These are phyloP conservation scores for Fraxinus nigra DNA, from an alignment of 305 asterid species.

Conservation along the genomic window DNA sequence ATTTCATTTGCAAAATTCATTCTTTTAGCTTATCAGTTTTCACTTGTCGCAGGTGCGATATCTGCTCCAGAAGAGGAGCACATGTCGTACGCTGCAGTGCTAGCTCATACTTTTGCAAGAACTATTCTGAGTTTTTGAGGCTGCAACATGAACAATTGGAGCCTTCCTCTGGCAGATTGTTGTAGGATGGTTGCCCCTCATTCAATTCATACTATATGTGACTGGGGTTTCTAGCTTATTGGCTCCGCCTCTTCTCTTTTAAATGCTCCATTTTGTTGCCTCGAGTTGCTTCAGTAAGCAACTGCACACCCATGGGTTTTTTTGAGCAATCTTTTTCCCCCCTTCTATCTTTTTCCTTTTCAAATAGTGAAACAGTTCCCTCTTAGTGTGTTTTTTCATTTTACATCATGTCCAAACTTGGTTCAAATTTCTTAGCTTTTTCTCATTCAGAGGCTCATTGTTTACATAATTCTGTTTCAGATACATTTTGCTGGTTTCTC, in stretches of 20 bases:
- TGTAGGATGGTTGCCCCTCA: conserved; percentile 76
- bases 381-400: conserved; percentile 23
- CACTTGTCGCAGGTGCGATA: conserved; percentile 99
- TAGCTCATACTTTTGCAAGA: conserved; percentile 77
- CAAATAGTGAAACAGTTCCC: conserved; percentile 14
- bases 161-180: conserved; percentile 78
- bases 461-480: conserved; percentile 47
- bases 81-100: conserved; percentile 99
- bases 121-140: conserved; percentile 85
- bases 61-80: conserved; percentile 99
- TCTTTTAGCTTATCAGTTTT: conserved; percentile 69
- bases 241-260: conserved; percentile 82
- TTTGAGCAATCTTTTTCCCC: conserved; percentile 40
- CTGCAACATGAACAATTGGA: conserved; percentile 93
- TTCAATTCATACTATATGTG: conserved; percentile 75
- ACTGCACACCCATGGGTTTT: conserved; percentile 57
- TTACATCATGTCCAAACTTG: conserved; percentile 17
- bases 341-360: conserved; percentile 22
- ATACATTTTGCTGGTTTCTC: conserved; percentile 78
- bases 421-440: conserved; percentile 20
- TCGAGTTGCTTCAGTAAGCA: conserved; percentile 99
- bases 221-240: conserved; percentile 81
- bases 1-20: conserved; percentile 34
- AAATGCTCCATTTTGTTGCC: conserved; percentile 84
- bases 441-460: conserved; percentile 23